phyloP scores from a whole-genome alignment of 208 protist species.

The Wallacemonas sp. region DNA sequence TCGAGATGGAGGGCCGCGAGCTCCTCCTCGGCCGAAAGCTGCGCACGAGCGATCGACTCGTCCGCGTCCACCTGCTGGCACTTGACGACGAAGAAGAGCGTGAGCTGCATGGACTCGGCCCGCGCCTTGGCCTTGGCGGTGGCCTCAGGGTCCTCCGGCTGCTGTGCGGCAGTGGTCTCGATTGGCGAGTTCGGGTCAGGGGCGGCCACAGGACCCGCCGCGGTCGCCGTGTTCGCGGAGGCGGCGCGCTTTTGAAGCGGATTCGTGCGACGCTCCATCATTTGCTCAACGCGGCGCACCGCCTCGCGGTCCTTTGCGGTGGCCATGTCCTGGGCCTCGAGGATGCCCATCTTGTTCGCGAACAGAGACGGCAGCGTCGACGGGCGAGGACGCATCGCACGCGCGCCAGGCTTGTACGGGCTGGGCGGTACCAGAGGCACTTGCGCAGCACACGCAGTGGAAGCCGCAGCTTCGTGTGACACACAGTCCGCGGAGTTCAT shows the following conservation, averaged over 20 bases:
- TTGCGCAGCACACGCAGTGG: not conserved
- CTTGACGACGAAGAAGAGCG: slow-evolving; percentile 25
- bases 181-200: not conserved
- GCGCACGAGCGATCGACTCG: slow-evolving; percentile 29
- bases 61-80: slow-evolving; percentile 21
- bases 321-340: not conserved
- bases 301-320: slow-evolving; percentile 9
- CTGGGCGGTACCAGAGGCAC: slow-evolving; percentile 54
- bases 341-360: slow-evolving; percentile 12
- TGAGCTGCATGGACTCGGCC: slow-evolving; percentile 23
- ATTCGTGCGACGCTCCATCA: not conserved
- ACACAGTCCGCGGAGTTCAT: not conserved
- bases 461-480: not conserved
- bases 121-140: not conserved
- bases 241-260: not conserved
- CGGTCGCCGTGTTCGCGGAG: not conserved
- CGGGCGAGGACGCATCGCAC: not conserved
- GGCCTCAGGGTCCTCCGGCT: not conserved
- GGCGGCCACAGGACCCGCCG: no score
- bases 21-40: slow-evolving; percentile 28
- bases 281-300: not conserved
- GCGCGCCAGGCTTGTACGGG: slow-evolving; percentile 46
- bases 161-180: no score
- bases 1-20: not conserved
- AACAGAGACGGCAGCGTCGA: slow-evolving; percentile 9